Evolutionary conservation across 1,139 yeast genomes (phyloP).

Genomic region (Taphrina betulina): DNA sequence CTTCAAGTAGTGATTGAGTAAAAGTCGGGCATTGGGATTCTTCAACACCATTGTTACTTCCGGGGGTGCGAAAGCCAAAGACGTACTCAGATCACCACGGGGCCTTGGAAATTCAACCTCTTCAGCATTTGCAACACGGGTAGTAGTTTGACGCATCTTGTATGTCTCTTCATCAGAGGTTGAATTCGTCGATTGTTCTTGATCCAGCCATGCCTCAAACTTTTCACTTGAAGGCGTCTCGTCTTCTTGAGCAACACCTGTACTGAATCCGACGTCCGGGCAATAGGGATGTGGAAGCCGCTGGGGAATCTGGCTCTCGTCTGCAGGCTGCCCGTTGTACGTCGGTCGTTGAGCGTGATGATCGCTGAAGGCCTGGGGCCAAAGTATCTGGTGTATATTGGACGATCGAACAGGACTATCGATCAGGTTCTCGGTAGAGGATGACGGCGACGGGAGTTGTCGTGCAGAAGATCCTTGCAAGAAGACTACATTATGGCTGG

Average conservation of each 20-base stretch:
- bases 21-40: constrained; percentile 9
- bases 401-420: background rate
- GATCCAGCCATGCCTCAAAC: background rate
- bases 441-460: background rate
- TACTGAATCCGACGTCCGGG: no score
- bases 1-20: constrained; percentile 15
- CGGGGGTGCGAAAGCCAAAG: background rate
- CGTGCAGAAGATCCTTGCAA: background rate
- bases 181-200: no score
- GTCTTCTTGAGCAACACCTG: no score
- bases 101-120: background rate
- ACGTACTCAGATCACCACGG: background rate
- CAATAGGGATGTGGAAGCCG: no score
- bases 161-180: no score
- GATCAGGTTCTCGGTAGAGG: no score
- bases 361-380: background rate
- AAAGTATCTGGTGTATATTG: background rate
- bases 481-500: no score
- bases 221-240: background rate
- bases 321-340: background rate
- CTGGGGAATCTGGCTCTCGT: no score
- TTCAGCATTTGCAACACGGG: background rate
- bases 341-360: background rate
- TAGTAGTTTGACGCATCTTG: no score
- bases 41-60: constrained; percentile 1